These are phyloP conservation scores for Mucor sp. DNA, from an alignment of 371 early-diverging fungal genomes.

Conservation along the genomic window DNA sequence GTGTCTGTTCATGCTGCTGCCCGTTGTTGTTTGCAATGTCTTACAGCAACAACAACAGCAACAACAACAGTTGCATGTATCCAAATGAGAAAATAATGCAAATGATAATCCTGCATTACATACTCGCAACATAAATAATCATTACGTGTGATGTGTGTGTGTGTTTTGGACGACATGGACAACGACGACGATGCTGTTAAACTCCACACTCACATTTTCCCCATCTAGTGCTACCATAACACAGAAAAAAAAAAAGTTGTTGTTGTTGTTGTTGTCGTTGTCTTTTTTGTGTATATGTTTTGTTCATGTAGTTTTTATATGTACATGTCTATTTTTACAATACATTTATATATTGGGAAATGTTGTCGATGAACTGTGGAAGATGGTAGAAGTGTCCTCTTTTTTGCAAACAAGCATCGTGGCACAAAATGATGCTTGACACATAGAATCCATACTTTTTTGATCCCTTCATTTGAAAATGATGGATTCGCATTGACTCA, in stretches of 20 bases:
- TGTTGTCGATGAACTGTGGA: not conserved
- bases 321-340: not conserved
- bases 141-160: not conserved
- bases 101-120: not conserved
- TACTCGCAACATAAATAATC: not conserved
- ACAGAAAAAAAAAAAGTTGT: not conserved
- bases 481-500: not conserved
- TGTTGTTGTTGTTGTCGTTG: not conserved
- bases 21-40: not conserved
- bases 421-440: constrained; percentile 4
- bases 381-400: not conserved
- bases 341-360: not conserved
- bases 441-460: not conserved
- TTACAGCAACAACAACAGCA: not conserved
- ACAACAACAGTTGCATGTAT: not conserved
- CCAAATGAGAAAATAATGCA: not conserved
- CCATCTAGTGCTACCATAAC: not conserved
- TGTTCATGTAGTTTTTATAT: not conserved
- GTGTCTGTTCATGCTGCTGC: not conserved
- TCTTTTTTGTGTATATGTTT: not conserved
- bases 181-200: not conserved
- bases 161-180: not conserved
- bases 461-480: not conserved
- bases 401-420: not conserved
- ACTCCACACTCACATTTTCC: not conserved